Conservation (phyloP, 805 yeast species). For the Priceomyces fermenticarens region DNA sequence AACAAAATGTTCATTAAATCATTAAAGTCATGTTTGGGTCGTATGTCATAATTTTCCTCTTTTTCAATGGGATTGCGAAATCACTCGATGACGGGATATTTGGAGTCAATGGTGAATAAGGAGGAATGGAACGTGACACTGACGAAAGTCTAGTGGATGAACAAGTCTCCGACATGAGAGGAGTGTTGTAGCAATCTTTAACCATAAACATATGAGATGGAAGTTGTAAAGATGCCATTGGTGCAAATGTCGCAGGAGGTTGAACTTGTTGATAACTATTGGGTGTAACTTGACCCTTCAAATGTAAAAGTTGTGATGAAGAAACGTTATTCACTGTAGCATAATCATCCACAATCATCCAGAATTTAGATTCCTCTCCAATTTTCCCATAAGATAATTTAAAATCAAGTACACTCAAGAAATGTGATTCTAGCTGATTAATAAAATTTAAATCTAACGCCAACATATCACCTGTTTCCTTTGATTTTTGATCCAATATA, state of each 20-base stretch:
- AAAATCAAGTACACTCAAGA: constrained; percentile 23
- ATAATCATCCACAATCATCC: constrained; percentile 14
- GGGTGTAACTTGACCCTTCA: neutral
- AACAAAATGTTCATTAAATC: no score
- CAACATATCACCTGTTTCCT: constrained; percentile 2
- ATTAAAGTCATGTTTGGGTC: no score
- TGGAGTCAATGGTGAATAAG: constrained; percentile 21
- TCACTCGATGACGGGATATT: constrained; percentile 15
- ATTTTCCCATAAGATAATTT: constrained; percentile 22
- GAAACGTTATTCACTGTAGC: constrained; percentile 1
- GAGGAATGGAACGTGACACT: constrained; percentile 4
- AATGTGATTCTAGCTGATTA: constrained; percentile 26
- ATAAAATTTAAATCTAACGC: constrained; percentile 20
- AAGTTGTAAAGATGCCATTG: neutral
- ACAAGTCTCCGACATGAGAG: constrained; percentile 1
- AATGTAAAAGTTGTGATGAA: neutral
- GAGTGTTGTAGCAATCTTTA: constrained; percentile 1
- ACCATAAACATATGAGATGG: neutral
- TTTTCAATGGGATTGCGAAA: constrained; percentile 2
- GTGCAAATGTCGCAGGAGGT: neutral
- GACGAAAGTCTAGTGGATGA: constrained; percentile 3
- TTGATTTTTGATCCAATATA: constrained; percentile 11
- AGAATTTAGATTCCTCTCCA: constrained; percentile 18
- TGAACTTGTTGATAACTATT: neutral
- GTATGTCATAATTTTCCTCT: constrained; percentile 3